Evolutionary conservation across 805 yeast genomes (phyloP).

Genomic region (Pichia nanzhaoensis): DNA sequence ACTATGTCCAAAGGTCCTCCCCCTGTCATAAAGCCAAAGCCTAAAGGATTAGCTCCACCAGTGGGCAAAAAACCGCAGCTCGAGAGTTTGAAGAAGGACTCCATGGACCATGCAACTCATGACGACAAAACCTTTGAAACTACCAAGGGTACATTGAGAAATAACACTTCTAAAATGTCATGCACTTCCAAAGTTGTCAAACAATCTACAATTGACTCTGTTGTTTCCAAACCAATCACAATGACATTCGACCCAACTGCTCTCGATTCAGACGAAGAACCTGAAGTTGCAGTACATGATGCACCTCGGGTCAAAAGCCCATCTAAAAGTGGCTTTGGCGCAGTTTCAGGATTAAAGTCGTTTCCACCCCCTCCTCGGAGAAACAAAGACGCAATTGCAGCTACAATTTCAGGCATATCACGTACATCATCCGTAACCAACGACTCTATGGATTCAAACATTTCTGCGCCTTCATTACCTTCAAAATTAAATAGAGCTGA

Average conservation of each 20-base stretch:
- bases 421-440: not conserved
- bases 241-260: constrained; percentile 2
- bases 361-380: constrained; percentile 11
- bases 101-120: no score
- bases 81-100: no score
- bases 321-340: no score
- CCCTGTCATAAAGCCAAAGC: constrained; percentile 29
- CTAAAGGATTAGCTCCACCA: constrained; percentile 27
- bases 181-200: not conserved
- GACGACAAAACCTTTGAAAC: no score
- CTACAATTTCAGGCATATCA: not conserved
- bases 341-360: no score
- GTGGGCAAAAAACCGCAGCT: constrained; percentile 23
- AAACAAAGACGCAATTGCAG: constrained; percentile 1
- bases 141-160: no score
- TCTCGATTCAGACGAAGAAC: constrained; percentile 5
- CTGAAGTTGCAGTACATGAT: not conserved
- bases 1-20: constrained; percentile 23
- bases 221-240: constrained; percentile 8
- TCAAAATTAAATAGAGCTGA: not conserved
- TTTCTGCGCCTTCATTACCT: not conserved
- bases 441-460: not conserved
- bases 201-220: constrained; percentile 5
- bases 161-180: no score
- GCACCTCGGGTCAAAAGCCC: not conserved